Evolutionary conservation across 2,329 filamentous ascomycete species (phyloP).

Genomic region (Endoconidiophora polonica): DNA sequence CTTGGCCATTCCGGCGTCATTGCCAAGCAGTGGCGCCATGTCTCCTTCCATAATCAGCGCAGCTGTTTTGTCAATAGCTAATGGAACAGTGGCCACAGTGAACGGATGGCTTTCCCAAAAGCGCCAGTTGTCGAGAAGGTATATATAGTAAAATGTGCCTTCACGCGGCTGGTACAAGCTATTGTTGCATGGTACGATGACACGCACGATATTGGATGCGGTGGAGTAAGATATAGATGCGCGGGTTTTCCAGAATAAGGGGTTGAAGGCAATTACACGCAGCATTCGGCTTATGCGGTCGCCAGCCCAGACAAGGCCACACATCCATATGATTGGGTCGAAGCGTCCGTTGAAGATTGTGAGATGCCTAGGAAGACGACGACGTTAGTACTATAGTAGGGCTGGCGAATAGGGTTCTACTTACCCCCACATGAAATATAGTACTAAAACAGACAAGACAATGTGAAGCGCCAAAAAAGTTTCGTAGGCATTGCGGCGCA

Average conservation of each 20-base stretch:
- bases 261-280: constrained; percentile 26
- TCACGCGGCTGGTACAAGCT: constrained; percentile 22
- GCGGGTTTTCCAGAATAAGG: constrained; percentile 20
- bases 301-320: constrained; percentile 30
- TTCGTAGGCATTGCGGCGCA: constrained; percentile 37
- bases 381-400: constrained; percentile 13
- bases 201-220: constrained; percentile 25
- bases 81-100: constrained; percentile 24
- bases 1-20: constrained; percentile 1
- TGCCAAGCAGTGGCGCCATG: constrained; percentile 20
- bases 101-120: constrained; percentile 36
- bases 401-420: constrained; percentile 16
- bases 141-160: constrained; percentile 30
- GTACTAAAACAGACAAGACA: constrained; percentile 30
- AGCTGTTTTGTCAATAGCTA: constrained; percentile 5
- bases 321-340: constrained; percentile 33
- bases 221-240: constrained; percentile 22
- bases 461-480: constrained; percentile 34
- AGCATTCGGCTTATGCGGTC: constrained; percentile 30
- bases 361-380: constrained; percentile 24
- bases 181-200: constrained; percentile 22
- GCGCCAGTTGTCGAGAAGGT: constrained; percentile 23
- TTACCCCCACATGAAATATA: constrained; percentile 35
- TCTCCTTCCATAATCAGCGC: constrained; percentile 18
- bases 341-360: constrained; percentile 35